These are phyloP conservation scores for Geranium incanum DNA, from an alignment of 441 rosid genomes.

Conservation along the genomic window DNA sequence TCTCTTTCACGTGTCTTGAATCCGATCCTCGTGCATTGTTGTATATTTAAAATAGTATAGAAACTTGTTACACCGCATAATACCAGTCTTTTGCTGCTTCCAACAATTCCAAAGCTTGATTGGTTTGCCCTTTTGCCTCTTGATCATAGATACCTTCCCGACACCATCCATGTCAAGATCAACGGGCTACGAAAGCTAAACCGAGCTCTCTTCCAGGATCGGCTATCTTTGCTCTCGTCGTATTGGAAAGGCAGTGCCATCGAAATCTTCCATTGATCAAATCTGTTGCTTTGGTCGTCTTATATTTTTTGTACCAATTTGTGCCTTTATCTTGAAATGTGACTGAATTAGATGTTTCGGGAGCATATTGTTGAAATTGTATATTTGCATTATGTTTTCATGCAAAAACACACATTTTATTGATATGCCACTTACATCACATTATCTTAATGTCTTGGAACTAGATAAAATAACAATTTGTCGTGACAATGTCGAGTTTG, in stretches of 20 bases:
- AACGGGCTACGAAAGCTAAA: slow-evolving; percentile 59
- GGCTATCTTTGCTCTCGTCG: not conserved
- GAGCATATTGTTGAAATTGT: too few species aligned
- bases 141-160: slow-evolving; percentile 54
- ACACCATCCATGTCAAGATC: slow-evolving; percentile 66
- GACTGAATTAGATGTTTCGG: too few species aligned
- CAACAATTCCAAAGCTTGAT: not conserved
- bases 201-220: not conserved
- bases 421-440: too few species aligned
- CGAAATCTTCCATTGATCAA: not conserved
- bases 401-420: too few species aligned
- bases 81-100: not conserved
- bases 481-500: too few species aligned
- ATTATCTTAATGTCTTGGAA: too few species aligned
- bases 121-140: slow-evolving; percentile 14
- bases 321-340: too few species aligned
- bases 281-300: too few species aligned
- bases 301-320: too few species aligned
- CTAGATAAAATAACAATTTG: too few species aligned
- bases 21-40: not conserved
- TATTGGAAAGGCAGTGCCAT: not conserved
- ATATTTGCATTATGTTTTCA: too few species aligned
- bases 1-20: not conserved
- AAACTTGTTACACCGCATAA: not conserved
- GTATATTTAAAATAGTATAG: too few species aligned